Evolutionary conservation across 345 rosid genomes (phyloP), one percentile per base, ranked within the genome.

Genomic region (Firmiana major): DNA sequence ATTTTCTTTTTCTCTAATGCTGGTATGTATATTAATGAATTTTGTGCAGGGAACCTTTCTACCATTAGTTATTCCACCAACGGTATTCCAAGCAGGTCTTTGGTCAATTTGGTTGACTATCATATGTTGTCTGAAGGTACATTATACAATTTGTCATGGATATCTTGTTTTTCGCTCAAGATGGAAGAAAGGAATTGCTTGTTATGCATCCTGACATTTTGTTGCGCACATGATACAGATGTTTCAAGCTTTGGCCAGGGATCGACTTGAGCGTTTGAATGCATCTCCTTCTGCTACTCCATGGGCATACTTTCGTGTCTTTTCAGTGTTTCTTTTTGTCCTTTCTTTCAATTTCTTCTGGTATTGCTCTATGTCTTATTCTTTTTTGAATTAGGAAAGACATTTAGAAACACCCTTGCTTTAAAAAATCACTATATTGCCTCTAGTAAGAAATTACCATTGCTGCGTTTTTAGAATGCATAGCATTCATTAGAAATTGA

Each of bases 181-280:
- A 9, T 46, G 22, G 54, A 34, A 48, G 75, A 34, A 21, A 24
- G 64, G 58, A 71, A 26, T 69, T 62, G 66, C 69, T 48, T 60
- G 5, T 21, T 12, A 16, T 55, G n/a, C 49, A 58, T 63, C 24
- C 21, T 82, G 17, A 71, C 46, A 65, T 63, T 22, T 71, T 54
- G 40, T 66, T 72, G 48, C 74, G 54, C 74, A 36, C 77, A 70
- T 28, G 63, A 71, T 46, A n/a, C 71, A 51, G 99, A 92, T 93
- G 99, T 93, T 93, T 90, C 99, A 96, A 92, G 97, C 97, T 79
- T 85, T 96, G 89, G 97, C 93, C 70, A 92, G 97, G 85, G 99
- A 96, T 85, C 92, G 99, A 71, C 94, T 96, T 80, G 99, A 96
- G 77, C 88, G 91, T 60, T 83, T 96, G 87, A 93, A 96, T 85